A percentile compares a stretch with the other conserved stretches of the same genome.
Evolutionary conservation across 2,329 filamentous ascomycete species (phyloP).

Genomic region (Fusarium setosum): DNA sequence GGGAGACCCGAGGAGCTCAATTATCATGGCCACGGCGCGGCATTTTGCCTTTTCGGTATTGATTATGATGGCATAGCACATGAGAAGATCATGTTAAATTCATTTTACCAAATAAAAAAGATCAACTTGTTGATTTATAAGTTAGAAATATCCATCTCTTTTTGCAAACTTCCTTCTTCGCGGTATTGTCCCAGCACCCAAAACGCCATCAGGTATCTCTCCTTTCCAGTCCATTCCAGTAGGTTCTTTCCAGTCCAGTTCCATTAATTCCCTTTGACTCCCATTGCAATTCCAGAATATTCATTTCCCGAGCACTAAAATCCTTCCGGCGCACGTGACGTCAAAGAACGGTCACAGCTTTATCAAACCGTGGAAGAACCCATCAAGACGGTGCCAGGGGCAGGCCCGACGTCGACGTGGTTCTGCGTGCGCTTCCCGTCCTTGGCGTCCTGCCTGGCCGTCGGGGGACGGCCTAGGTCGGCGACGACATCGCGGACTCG

Average conservation of each 20-base stretch:
- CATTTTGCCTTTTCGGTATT: neutral
- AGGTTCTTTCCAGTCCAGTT: neutral
- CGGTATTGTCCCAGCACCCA: neutral
- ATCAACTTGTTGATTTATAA: neutral
- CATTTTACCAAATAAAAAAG: neutral
- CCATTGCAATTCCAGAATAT: neutral
- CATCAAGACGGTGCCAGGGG: conserved; percentile 39
- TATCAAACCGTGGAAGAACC: conserved; percentile 34
- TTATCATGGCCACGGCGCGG: no score
- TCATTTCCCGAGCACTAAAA: no score
- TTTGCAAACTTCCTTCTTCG: neutral
- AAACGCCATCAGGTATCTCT: neutral
- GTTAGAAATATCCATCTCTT: neutral
- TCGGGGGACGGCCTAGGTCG: conserved; percentile 48
- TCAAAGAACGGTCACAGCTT: no score
- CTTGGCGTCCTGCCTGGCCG: conserved; percentile 46
- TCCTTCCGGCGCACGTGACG: no score
- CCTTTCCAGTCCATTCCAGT: no score
- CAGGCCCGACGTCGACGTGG: conserved; percentile 43
- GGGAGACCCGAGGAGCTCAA: no score
- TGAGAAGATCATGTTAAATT: no score
- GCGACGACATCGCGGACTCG: conserved; percentile 48
- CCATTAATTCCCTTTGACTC: neutral
- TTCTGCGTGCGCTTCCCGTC: conserved; percentile 45
- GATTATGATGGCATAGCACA: no score